Evolutionary conservation across 2,329 filamentous ascomycete genomes (phyloP).

Genomic region (Sclerotinia nivalis): DNA sequence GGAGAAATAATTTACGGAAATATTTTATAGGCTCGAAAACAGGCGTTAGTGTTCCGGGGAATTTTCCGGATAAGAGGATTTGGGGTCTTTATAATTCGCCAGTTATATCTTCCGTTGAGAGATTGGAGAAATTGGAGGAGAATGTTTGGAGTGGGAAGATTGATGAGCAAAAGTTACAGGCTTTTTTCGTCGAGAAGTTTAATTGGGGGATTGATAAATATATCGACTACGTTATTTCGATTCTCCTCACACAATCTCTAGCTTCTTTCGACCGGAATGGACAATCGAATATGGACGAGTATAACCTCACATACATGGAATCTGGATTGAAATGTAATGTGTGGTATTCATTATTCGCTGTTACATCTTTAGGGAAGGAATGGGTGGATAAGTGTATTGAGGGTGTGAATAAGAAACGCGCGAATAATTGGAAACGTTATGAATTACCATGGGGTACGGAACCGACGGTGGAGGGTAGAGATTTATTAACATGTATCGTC

Average conservation of each 20-base stretch:
- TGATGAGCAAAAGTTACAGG: conserved; percentile 23
- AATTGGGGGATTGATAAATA: conserved; percentile 26
- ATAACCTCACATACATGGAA: conserved; percentile 13
- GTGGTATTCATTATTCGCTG: conserved; percentile 1
- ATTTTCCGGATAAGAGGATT: conserved; percentile 22
- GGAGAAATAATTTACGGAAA: conserved; percentile 19
- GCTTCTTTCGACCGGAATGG: background rate
- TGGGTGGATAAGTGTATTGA: background rate
- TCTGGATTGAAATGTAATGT: background rate
- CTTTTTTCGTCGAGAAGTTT: conserved; percentile 26
- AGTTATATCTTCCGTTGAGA: conserved; percentile 15
- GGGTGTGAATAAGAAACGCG: background rate
- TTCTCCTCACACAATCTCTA: conserved; percentile 25
- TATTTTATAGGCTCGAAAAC: background rate
- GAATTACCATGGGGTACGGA: conserved; percentile 1
- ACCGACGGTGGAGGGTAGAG: background rate
- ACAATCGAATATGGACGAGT: background rate
- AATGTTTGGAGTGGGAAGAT: background rate
- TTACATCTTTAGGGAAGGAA: background rate
- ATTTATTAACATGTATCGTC: conserved; percentile 9
- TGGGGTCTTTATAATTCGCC: conserved; percentile 25
- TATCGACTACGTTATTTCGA: conserved; percentile 23
- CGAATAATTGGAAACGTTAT: background rate
- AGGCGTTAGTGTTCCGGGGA: conserved; percentile 20
- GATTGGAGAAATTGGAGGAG: conserved; percentile 1